Percentiles rank a stretch among this genome's conserved stretches.
These are phyloP conservation scores for Flaveria linearis DNA, from an alignment of 129 eudicot species.

Conservation along the genomic window DNA sequence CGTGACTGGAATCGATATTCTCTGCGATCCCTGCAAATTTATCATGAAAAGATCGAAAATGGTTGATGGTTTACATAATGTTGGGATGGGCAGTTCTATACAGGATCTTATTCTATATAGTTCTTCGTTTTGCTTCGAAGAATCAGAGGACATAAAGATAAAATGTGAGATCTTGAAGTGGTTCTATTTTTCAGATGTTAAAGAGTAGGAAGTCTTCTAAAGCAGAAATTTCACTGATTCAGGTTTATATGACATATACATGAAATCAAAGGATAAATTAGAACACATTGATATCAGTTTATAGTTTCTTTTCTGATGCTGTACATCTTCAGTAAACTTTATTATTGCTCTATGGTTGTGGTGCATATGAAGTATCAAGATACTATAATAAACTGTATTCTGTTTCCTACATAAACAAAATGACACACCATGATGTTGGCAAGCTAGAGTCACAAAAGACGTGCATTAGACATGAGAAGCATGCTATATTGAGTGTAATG, in stretches of 20 bases:
- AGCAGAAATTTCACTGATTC: slow-evolving; percentile 27
- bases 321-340: background rate
- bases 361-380: background rate
- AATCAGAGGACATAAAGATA: slow-evolving; percentile 60
- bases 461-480: background rate
- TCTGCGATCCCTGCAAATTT: slow-evolving; percentile 51
- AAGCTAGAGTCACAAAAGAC: background rate
- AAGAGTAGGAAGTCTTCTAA: slow-evolving; percentile 23
- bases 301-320: background rate
- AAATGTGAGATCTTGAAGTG: slow-evolving; percentile 18
- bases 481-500: background rate
- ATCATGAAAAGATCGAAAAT: slow-evolving; percentile 38
- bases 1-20: slow-evolving; percentile 45
- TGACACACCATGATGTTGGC: background rate
- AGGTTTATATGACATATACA: slow-evolving; percentile 11
- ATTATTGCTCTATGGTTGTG: slow-evolving; percentile 1
- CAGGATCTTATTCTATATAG: slow-evolving; percentile 62
- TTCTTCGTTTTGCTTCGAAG: slow-evolving; percentile 78
- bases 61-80: slow-evolving; percentile 62
- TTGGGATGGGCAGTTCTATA: slow-evolving; percentile 73
- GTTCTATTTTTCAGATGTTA: slow-evolving; percentile 7
- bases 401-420: slow-evolving; percentile 5
- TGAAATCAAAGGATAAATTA: slow-evolving; percentile 9
- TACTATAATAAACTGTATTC: background rate
- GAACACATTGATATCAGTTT: slow-evolving; percentile 3